Base-by-base conservation (phyloP, 2,329 filamentous ascomycete species). In the Nemania serpens region DNA sequence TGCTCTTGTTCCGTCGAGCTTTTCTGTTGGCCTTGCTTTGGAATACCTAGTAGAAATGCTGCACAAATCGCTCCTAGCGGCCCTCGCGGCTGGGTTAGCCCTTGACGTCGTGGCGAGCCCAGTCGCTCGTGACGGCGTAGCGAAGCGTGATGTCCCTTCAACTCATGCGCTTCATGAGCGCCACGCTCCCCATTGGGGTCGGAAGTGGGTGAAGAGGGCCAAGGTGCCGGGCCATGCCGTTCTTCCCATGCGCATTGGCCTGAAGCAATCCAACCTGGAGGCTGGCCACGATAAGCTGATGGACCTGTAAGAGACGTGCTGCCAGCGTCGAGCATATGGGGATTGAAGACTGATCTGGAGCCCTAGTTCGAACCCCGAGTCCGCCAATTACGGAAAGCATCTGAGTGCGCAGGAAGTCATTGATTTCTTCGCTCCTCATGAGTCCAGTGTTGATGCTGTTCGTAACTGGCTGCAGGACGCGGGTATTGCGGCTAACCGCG, bases 401-500 rank as follows among this genome's bases (percentile, higher is more conserved):
- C 75, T 76, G 72, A 74, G 70, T 5, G 56, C 71, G 3, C 64
- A 74, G 13, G 74, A 79, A 55, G 73, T 78, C 17, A 67, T 73
- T 34, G 72, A 76, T 29, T 70, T 75, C 53, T 79, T 79, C 51
- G 73, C 75, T 29, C 78, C 77, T 1, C 51, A 69, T 18, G 59
- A 67, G 25, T 66, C 72, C 15, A 71, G 69, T 25, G 69, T 76
- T 10, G 70, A 75, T 13, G 62, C 69, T 3, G 74, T 78, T 2
- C 37, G 43, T 1, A 62, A 69, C 17, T 78, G 75, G 76, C 65
- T 78, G 0, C 62, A 67, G 13, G 54, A 63, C 9, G 68, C 71
- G 22, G 74, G 75, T 22, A 74, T 76, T 36, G 62, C 66, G 9
- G 58, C 58, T 2, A 63, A 69, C 12, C 63, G 66, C 11, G 59